Percentiles rank a stretch among this genome's conserved stretches.
Evolutionary conservation across 73 alveolate species (phyloP).

Genomic region (Uronychia binucleata): DNA sequence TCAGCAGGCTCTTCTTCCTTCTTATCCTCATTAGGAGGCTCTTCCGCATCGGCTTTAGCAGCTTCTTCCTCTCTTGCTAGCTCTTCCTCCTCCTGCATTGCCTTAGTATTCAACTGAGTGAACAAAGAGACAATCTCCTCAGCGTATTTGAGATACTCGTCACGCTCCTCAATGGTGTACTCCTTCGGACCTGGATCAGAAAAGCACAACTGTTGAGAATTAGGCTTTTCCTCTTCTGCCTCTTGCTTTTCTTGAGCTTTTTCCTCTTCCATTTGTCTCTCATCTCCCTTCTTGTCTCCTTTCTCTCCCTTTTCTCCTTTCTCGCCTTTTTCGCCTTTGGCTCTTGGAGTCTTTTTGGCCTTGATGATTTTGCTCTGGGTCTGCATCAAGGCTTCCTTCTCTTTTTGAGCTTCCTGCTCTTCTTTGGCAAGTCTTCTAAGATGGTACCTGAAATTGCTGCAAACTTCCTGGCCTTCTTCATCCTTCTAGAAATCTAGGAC

Average conservation of each 20-base stretch:
- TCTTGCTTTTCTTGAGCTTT: slow-evolving; percentile 64
- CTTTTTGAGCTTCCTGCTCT: slow-evolving; percentile 49
- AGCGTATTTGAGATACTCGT: slow-evolving; percentile 45
- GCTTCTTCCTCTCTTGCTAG: slow-evolving; percentile 40
- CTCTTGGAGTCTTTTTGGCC: not conserved
- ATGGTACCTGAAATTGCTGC: slow-evolving; percentile 37
- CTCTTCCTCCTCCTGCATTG: slow-evolving; percentile 35
- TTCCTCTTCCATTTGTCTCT: slow-evolving; percentile 21
- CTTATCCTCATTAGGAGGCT: slow-evolving; percentile 40
- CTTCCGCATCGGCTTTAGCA: slow-evolving; percentile 15
- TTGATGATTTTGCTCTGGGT: not conserved
- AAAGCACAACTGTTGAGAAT: slow-evolving; percentile 30
- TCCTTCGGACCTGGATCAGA: slow-evolving; percentile 60
- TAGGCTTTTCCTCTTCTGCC: slow-evolving; percentile 61
- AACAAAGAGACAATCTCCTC: slow-evolving; percentile 42
- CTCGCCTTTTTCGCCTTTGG: not conserved
- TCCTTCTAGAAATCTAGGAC: slow-evolving; percentile 79
- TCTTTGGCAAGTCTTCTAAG: slow-evolving; percentile 66
- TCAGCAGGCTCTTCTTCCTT: slow-evolving; percentile 17
- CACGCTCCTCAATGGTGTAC: slow-evolving; percentile 61
- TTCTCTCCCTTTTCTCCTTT: not conserved
- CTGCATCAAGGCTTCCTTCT: slow-evolving; percentile 25
- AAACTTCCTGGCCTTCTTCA: slow-evolving; percentile 82
- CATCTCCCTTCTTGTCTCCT: not conserved
- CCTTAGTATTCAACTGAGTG: slow-evolving; percentile 40